Evolutionary conservation across 2,329 filamentous ascomycete species (phyloP).

Genomic region (Xylariales sp.): DNA sequence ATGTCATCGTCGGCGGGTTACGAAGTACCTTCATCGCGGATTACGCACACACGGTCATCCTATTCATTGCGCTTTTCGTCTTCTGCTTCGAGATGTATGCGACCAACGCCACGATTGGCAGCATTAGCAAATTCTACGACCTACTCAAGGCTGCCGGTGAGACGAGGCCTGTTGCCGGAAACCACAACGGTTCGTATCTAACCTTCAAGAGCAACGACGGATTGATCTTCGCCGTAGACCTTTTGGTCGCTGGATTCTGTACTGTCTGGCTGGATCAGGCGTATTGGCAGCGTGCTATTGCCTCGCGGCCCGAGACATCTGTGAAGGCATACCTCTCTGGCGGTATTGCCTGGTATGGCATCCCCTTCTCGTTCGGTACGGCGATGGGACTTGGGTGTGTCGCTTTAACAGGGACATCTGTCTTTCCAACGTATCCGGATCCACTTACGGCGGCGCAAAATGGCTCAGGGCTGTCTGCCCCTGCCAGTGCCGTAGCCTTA

Average conservation of each 20-base stretch:
- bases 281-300: constrained; percentile 41
- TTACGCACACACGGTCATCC: constrained; percentile 35
- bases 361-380: constrained; percentile 31
- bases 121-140: constrained; percentile 30
- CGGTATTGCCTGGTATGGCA: constrained; percentile 34
- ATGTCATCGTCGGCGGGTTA: constrained; percentile 35
- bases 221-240: constrained; percentile 31
- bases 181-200: constrained; percentile 31
- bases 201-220: constrained; percentile 31
- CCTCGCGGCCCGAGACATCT: constrained; percentile 33
- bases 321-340: constrained; percentile 38
- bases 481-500: constrained; percentile 29
- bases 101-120: constrained; percentile 25
- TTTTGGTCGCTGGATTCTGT: constrained; percentile 32
- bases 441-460: constrained; percentile 24
- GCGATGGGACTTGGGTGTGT: constrained; percentile 30
- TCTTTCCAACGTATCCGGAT: constrained; percentile 28
- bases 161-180: constrained; percentile 27
- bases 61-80: constrained; percentile 33
- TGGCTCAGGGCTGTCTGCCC: constrained; percentile 26
- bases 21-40: constrained; percentile 36
- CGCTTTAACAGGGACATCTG: constrained; percentile 21
- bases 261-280: constrained; percentile 36
- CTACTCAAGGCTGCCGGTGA: constrained; percentile 27
- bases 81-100: constrained; percentile 33